These are phyloP conservation scores for Nelumbo lutea DNA, from an alignment of 164 flowering plant genomes.

Conservation along the genomic window DNA sequence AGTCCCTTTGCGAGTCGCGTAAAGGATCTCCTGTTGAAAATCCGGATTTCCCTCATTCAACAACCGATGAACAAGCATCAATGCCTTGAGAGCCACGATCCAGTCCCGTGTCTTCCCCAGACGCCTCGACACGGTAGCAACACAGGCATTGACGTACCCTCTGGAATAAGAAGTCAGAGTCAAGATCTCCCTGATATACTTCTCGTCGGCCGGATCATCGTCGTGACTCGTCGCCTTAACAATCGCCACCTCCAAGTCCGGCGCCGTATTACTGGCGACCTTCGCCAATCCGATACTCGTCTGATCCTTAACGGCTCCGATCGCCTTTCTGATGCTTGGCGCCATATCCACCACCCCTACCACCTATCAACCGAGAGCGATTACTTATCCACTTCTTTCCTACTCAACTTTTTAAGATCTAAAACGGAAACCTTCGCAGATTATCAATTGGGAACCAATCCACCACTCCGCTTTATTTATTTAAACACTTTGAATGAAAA, in stretches of 20 bases:
- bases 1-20: conserved; percentile 52
- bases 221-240: conserved; percentile 80
- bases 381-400: background rate
- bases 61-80: conserved; percentile 59
- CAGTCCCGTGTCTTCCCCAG: conserved; percentile 62
- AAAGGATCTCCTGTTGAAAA: conserved; percentile 54
- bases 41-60: conserved; percentile 45
- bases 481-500: too few relatives aligned
- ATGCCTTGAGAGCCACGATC: conserved; percentile 68
- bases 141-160: conserved; percentile 47
- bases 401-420: background rate
- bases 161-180: conserved; percentile 41
- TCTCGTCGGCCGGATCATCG: conserved; percentile 60
- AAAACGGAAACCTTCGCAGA: background rate
- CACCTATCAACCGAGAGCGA: background rate
- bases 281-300: conserved; percentile 81
- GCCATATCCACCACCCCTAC: conserved; percentile 35
- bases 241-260: conserved; percentile 70
- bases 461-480: too few relatives aligned
- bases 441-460: too few relatives aligned
- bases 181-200: conserved; percentile 50
- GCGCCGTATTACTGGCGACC: conserved; percentile 58
- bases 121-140: conserved; percentile 43
- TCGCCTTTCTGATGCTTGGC: conserved; percentile 58
- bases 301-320: conserved; percentile 82